Conservation (phyloP, 2,329 filamentous ascomycete genomes). For the Diaporthe sp. region DNA sequence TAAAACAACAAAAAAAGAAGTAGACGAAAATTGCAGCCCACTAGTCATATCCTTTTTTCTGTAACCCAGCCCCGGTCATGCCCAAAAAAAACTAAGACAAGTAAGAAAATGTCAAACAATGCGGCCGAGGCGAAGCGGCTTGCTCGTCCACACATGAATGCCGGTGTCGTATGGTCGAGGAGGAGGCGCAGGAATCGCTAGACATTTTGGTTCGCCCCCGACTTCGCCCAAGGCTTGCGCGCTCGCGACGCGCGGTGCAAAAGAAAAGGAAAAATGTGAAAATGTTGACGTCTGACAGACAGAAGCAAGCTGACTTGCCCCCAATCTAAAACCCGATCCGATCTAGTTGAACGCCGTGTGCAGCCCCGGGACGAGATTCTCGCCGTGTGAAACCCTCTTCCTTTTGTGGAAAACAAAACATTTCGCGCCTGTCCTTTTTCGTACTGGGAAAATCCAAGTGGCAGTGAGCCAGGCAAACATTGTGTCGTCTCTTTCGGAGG, state of each 20-base stretch:
- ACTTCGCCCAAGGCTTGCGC: conserved; percentile 35
- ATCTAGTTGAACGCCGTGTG: conserved; percentile 53
- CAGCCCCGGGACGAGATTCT: conserved; percentile 49
- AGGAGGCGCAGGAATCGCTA: conserved; percentile 26
- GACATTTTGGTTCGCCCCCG: conserved; percentile 30
- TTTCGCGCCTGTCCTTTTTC: conserved; percentile 28
- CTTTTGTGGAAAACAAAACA: conserved; percentile 26
- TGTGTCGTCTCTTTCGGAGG: conserved; percentile 47
- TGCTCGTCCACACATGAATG: conserved; percentile 26
- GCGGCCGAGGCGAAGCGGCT: conserved; percentile 24
- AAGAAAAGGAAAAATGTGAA: neutral
- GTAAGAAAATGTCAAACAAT: conserved; percentile 21
- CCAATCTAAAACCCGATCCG: conserved; percentile 41
- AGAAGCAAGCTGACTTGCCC: conserved; percentile 43
- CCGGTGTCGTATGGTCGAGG: conserved; percentile 19
- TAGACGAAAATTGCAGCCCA: conserved; percentile 26
- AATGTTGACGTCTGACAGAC: conserved; percentile 39
- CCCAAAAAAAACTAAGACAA: conserved; percentile 35
- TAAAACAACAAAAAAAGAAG: conserved; percentile 34
- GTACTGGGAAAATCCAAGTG: conserved; percentile 45
- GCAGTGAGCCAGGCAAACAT: conserved; percentile 49
- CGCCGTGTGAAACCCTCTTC: conserved; percentile 42
- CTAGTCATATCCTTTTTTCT: conserved; percentile 40
- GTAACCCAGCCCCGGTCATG: conserved; percentile 41
- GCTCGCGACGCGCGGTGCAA: conserved; percentile 23